Percentiles rank a stretch among this genome's conserved stretches.
Evolutionary conservation across 2,329 filamentous ascomycete genomes (phyloP).

Genomic region (Bretziella fagacearum): DNA sequence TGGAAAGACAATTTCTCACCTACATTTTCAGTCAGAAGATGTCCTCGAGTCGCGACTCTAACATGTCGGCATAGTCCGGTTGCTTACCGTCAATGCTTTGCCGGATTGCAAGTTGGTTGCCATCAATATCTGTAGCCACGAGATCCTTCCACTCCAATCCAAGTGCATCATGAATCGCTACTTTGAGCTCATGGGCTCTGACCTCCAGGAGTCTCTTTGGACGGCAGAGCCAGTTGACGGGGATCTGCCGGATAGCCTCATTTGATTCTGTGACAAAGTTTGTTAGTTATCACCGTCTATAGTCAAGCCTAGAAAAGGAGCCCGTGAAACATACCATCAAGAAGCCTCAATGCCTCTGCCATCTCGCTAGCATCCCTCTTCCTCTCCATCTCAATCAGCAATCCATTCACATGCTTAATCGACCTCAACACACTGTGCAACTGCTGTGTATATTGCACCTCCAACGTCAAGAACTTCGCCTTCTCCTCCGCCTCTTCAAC

Average conservation of each 20-base stretch:
- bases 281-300: not conserved
- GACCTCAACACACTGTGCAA: constrained; percentile 33
- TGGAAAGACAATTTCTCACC: constrained; percentile 35
- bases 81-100: constrained; percentile 12
- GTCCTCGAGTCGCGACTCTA: constrained; percentile 1
- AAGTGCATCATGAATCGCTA: constrained; percentile 48
- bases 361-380: constrained; percentile 37
- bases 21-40: constrained; percentile 17
- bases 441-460: constrained; percentile 42
- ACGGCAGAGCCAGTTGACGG: constrained; percentile 42
- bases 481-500: constrained; percentile 37
- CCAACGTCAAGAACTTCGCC: constrained; percentile 38
- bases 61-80: constrained; percentile 4
- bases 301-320: too few species aligned
- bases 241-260: constrained; percentile 39
- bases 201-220: constrained; percentile 48
- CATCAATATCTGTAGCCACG: constrained; percentile 42
- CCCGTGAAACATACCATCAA: constrained; percentile 31
- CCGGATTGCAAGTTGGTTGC: constrained; percentile 37
- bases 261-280: constrained; percentile 30
- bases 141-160: constrained; percentile 54
- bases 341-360: constrained; percentile 37
- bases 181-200: constrained; percentile 48
- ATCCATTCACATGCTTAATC: constrained; percentile 39
- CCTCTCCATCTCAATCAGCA: constrained; percentile 45